Evolutionary conservation across 768 basidiomycete species (phyloP).

Genomic region (Neoboletus subvelutipes): DNA sequence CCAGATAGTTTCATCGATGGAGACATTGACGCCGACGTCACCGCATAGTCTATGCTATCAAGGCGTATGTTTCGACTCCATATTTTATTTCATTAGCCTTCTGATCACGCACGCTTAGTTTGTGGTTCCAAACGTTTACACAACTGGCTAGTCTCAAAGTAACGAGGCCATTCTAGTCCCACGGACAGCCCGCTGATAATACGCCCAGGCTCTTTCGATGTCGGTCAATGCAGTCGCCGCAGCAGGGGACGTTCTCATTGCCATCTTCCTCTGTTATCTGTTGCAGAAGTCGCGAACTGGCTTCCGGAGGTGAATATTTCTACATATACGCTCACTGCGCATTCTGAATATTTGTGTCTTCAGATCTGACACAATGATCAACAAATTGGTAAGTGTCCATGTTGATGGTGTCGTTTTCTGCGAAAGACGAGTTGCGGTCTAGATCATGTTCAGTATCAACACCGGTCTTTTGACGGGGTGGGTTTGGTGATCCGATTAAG

Average conservation of each 20-base stretch:
- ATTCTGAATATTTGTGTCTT: neutral
- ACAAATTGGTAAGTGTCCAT: constrained; percentile 34
- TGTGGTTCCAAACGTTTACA: constrained; percentile 44
- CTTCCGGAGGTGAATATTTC: constrained; percentile 40
- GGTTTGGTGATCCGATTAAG: neutral
- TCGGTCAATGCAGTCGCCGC: constrained; percentile 57
- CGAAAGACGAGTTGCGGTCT: neutral
- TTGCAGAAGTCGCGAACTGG: constrained; percentile 53
- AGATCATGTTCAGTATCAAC: constrained; percentile 57
- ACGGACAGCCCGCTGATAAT: neutral
- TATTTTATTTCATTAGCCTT: neutral
- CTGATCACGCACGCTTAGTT: constrained; percentile 30
- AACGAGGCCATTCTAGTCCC: neutral
- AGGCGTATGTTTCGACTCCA: constrained; percentile 34
- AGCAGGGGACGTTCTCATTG: constrained; percentile 52
- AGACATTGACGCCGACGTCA: constrained; percentile 2
- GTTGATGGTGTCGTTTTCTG: neutral
- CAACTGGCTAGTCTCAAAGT: constrained; percentile 50
- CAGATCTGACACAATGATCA: constrained; percentile 56
- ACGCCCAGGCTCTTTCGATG: constrained; percentile 42
- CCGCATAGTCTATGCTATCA: constrained; percentile 34
- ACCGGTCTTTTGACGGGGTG: constrained; percentile 33
- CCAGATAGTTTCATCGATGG: neutral
- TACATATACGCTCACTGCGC: neutral
- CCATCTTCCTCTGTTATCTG: constrained; percentile 44